Conservation (phyloP, 371 early-diverging fungal species). For the Dipsacomyces acuminosporus region DNA sequence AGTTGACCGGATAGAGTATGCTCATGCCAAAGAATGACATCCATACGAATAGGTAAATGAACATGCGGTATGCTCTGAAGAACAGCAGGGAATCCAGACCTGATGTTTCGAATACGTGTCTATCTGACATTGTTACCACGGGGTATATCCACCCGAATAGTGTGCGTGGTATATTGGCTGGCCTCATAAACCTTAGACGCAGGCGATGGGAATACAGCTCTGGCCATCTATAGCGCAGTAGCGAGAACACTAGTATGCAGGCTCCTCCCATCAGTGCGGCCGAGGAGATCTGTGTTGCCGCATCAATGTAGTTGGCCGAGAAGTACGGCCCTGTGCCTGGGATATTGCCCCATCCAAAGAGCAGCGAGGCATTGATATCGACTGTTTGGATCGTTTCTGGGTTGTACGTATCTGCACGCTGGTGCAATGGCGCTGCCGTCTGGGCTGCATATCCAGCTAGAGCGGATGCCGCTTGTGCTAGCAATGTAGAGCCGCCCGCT, state of each 20-base stretch:
- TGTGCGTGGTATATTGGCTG: constrained; percentile 34
- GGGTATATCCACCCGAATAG: constrained; percentile 45
- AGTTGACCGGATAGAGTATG: constrained; percentile 39
- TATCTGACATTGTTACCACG: constrained; percentile 35
- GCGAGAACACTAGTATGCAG: constrained; percentile 27
- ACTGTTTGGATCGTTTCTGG: constrained; percentile 11
- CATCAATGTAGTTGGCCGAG: constrained; percentile 37
- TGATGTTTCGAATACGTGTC: constrained; percentile 42
- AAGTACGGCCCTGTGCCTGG: constrained; percentile 44
- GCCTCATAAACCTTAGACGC: constrained; percentile 39
- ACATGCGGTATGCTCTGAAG: constrained; percentile 38
- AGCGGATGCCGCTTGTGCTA: too few relatives aligned
- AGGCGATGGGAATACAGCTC: constrained; percentile 43
- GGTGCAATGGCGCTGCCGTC: neutral
- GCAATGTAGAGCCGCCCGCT: too few relatives aligned
- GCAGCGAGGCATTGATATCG: constrained; percentile 22
- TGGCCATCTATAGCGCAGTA: constrained; percentile 35
- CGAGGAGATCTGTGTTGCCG: constrained; percentile 38
- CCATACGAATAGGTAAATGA: constrained; percentile 33
- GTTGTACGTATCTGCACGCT: neutral
- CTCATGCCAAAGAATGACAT: constrained; percentile 33
- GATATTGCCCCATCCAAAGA: constrained; percentile 43
- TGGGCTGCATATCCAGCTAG: too few relatives aligned
- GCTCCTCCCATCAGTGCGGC: constrained; percentile 39
- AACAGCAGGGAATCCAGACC: constrained; percentile 43